Evolutionary conservation across 2,329 filamentous ascomycete species (phyloP).

Genomic region (Emydomyces testavorans): DNA sequence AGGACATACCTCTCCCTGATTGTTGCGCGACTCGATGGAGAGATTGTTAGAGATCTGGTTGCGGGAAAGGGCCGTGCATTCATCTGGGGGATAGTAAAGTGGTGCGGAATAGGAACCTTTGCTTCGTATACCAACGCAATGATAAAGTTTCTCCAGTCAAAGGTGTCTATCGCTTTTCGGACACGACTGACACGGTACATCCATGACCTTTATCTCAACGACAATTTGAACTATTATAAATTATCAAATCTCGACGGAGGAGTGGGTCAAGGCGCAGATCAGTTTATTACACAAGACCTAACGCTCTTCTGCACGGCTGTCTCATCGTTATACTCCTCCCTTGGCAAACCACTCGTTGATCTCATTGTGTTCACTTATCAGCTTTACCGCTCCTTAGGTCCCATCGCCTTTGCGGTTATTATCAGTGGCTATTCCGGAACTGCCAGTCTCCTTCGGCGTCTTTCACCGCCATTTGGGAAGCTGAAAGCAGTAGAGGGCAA

Average conservation of each 20-base stretch:
- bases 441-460: constrained; percentile 71
- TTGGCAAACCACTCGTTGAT: constrained; percentile 97
- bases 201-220: constrained; percentile 90
- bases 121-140: constrained; percentile 97
- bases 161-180: constrained; percentile 95
- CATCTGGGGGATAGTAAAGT: constrained; percentile 79
- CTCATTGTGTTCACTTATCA: constrained; percentile 97
- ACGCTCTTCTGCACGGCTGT: constrained; percentile 91
- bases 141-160: constrained; percentile 97
- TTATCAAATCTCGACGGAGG: constrained; percentile 85
- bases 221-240: constrained; percentile 94
- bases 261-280: constrained; percentile 81
- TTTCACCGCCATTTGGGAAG: constrained; percentile 94
- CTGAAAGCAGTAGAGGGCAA: constrained; percentile 91
- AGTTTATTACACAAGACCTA: constrained; percentile 94
- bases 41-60: constrained; percentile 93
- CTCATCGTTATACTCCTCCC: constrained; percentile 82
- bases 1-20: constrained; percentile 89
- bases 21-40: constrained; percentile 84
- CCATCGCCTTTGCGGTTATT: constrained; percentile 72
- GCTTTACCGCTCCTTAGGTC: constrained; percentile 80
- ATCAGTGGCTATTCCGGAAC: constrained; percentile 90
- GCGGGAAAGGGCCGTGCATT: constrained; percentile 84
- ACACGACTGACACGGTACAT: constrained; percentile 92
- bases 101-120: constrained; percentile 85